Base-by-base conservation (phyloP, 2,329 filamentous ascomycete genomes). In the Gliomastix tumulicola region DNA sequence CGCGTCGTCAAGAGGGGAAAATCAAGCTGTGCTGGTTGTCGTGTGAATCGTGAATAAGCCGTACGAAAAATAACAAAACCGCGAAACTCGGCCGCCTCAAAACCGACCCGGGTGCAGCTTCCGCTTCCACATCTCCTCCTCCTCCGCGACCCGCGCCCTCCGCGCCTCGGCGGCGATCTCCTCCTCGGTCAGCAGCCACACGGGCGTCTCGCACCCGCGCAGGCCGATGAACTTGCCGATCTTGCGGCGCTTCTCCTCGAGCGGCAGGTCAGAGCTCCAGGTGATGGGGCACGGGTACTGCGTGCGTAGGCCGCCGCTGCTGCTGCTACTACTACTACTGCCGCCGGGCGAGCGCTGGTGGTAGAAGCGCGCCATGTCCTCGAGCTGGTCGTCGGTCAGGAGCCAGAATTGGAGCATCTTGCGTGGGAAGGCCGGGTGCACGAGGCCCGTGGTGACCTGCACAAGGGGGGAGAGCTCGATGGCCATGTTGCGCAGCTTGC, bases 221-320 rank as follows among this genome's bases (percentile, higher is more conserved):
- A 88, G 62, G 11, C 84, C 84, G 52, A 88, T 86, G 46, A 88
- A 88, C 46, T 74, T 68, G 32, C 83, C 84, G 52, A 88, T 76
- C 59, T 79, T 79, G 43, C 82, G 66, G 43, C 83, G 69, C 67
- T 88, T 88, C 53, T 88, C 71, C 55, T 79, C 74, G 19, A 80
- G 55, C 3, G 65, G 58, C 41, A 78, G 55, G 41, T 68, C 59
- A 6, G 57, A 56, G 3, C 58, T 54, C 83, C 82, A 88, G 36
- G 65, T 57, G 51, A 88, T 73, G n/a, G 74, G 77, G 45, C 76
- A 78, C 0, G 84, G 84, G 54, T 88, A 88, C 41, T 73, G 65
- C 34, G 55, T 45, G 3, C 71, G 71, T 63, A 67, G 76, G n/a
- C n/a, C n/a, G n/a, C n/a, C n/a, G n/a, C n/a, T n/a, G n/a, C n/a